Percentiles rank a stretch among this genome's conserved stretches.
Conservation (phyloP, 257 asterid genomes). For the Schizonepeta tenuifolia region DNA sequence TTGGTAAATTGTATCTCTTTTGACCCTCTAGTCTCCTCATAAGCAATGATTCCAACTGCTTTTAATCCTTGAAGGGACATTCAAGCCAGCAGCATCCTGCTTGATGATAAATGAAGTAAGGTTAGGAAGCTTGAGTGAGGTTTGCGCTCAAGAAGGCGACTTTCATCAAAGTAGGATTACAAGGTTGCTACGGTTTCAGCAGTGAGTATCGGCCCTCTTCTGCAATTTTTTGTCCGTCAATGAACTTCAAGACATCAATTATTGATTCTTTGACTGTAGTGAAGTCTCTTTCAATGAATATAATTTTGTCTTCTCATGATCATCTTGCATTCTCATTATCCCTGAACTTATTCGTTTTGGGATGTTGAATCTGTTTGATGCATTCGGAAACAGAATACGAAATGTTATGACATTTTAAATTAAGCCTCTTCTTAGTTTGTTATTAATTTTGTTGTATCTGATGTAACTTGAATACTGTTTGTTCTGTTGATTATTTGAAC, state of each 20-base stretch:
- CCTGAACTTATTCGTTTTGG: neutral
- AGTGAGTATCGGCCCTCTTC: too few species aligned
- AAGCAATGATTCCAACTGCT: slow-evolving; percentile 28
- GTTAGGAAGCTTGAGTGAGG: slow-evolving; percentile 82
- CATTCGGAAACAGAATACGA: neutral
- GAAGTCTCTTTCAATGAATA: neutral
- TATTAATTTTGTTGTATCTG: neutral
- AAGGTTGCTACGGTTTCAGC: slow-evolving; percentile 68
- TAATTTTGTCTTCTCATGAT: slow-evolving; percentile 8
- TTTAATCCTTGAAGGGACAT: slow-evolving; percentile 60
- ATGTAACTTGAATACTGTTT: neutral
- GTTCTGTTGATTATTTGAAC: slow-evolving; percentile 18
- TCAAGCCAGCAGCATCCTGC: slow-evolving; percentile 92
- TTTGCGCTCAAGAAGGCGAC: slow-evolving; percentile 74
- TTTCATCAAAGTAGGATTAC: slow-evolving; percentile 63
- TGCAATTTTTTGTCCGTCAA: too few species aligned
- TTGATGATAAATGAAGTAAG: slow-evolving; percentile 89
- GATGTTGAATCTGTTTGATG: neutral
- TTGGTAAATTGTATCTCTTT: slow-evolving; percentile 6
- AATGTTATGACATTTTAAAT: neutral
- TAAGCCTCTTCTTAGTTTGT: neutral
- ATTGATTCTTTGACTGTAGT: neutral
- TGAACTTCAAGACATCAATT: neutral
- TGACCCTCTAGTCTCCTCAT: slow-evolving; percentile 6
- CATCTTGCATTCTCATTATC: neutral